phyloP scores from a whole-genome alignment of 257 asterid genomes.

The Salvia rosmarinus region DNA sequence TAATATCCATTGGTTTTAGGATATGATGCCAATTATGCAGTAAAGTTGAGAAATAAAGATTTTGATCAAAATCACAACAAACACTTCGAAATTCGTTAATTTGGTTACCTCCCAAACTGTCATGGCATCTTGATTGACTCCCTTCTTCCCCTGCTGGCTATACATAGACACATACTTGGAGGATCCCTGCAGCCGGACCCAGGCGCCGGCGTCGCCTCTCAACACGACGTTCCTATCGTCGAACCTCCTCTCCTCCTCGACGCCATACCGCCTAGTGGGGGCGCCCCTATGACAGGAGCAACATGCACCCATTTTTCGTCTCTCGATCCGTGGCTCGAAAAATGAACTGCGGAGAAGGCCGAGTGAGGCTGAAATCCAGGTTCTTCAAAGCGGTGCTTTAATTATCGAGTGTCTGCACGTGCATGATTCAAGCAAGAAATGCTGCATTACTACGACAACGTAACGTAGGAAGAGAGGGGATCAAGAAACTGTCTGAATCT shows the following conservation, averaged over 20 bases:
- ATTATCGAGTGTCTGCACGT: not conserved
- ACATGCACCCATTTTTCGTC: conserved; percentile 73
- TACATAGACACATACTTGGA: conserved; percentile 67
- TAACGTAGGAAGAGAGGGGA: not conserved
- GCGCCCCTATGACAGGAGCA: conserved; percentile 73
- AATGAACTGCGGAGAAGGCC: conserved; percentile 24
- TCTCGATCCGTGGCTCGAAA: conserved; percentile 30
- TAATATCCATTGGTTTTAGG: not conserved
- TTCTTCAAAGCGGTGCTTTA: not conserved
- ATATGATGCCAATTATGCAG: not conserved
- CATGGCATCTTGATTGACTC: conserved; percentile 87
- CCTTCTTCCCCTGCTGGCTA: conserved; percentile 74
- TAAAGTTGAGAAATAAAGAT: not conserved
- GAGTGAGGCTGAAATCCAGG: not conserved
- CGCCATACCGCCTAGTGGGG: conserved; percentile 39
- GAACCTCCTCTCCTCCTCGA: conserved; percentile 34
- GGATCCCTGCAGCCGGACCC: conserved; percentile 67
- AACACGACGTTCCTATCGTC: conserved; percentile 43
- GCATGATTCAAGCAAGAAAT: conserved; percentile 22
- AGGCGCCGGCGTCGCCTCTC: conserved; percentile 73
- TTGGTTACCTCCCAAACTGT: conserved; percentile 98
- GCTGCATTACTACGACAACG: conserved; percentile 20
- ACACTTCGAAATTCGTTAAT: no score
- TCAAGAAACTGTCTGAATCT: conserved; percentile 5
- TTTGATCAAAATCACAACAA: not conserved